Evolutionary conservation across 2,329 filamentous ascomycete species (phyloP).

Genomic region (Ceratocystis eucalypticola): DNA sequence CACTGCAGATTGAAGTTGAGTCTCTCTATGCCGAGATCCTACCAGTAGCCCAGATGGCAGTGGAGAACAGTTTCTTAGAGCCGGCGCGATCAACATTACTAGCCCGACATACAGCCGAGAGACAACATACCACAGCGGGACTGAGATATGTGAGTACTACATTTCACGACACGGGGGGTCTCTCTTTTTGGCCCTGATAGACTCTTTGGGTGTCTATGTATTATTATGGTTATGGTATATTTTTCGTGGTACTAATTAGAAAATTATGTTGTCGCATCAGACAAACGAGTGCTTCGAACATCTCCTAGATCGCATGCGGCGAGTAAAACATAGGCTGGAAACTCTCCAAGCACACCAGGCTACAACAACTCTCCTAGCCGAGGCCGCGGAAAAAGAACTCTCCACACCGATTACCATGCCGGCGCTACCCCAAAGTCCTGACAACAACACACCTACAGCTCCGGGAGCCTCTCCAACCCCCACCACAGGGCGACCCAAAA

Average conservation of each 20-base stretch:
- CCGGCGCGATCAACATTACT: constrained; percentile 40
- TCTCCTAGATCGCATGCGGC: constrained; percentile 22
- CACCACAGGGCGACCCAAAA: neutral
- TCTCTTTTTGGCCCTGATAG: too few species aligned
- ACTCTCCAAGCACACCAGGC: neutral
- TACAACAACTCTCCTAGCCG: neutral
- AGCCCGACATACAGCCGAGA: constrained; percentile 31
- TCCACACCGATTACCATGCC: neutral
- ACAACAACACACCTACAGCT: neutral
- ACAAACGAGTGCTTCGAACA: constrained; percentile 37
- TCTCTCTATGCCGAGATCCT: constrained; percentile 57
- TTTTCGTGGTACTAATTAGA: neutral
- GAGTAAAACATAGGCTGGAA: neutral
- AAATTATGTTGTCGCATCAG: constrained; percentile 27
- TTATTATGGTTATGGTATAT: neutral
- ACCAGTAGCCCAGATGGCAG: constrained; percentile 56
- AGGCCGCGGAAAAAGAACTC: neutral
- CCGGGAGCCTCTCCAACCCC: neutral
- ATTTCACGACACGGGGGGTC: neutral
- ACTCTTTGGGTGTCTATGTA: too few species aligned
- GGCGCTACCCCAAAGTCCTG: neutral
- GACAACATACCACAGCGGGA: constrained; percentile 35
- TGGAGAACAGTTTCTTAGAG: constrained; percentile 52
- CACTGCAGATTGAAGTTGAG: constrained; percentile 51
- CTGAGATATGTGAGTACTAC: constrained; percentile 36